These are phyloP conservation scores for Aureobasidium sp. DNA, from an alignment of 2,329 filamentous ascomycete genomes.

Conservation along the genomic window DNA sequence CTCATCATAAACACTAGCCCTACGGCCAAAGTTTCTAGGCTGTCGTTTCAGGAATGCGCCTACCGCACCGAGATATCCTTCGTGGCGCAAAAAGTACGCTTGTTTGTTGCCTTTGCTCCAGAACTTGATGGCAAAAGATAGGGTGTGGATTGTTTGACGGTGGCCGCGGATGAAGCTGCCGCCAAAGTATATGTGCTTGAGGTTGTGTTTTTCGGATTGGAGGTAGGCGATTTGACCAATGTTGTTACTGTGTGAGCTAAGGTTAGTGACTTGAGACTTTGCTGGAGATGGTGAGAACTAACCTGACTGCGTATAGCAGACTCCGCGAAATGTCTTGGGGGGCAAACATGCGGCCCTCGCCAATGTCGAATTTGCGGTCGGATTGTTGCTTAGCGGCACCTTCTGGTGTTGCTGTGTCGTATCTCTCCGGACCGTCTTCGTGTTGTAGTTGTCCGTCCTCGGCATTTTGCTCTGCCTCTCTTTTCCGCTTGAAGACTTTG, in stretches of 20 bases:
- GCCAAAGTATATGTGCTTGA: conserved; percentile 94
- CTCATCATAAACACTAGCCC: conserved; percentile 28
- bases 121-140: conserved; percentile 94
- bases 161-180: conserved; percentile 95
- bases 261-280: conserved; percentile 20
- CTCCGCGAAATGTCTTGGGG: conserved; percentile 82
- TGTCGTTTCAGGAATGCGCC: conserved; percentile 90
- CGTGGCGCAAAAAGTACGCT: conserved; percentile 90
- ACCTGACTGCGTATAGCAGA: conserved; percentile 80
- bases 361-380: conserved; percentile 27
- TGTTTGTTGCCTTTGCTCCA: conserved; percentile 93
- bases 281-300: neutral
- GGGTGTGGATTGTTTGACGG: conserved; percentile 93
- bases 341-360: conserved; percentile 51
- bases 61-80: conserved; percentile 89
- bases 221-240: conserved; percentile 96
- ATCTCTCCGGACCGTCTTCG: conserved; percentile 30
- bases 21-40: conserved; percentile 81
- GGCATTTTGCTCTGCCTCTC: conserved; percentile 67
- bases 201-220: conserved; percentile 88
- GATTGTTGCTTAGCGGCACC: conserved; percentile 22
- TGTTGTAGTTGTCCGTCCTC: conserved; percentile 60
- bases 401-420: conserved; percentile 15
- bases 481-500: conserved; percentile 91
- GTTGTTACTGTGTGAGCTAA: conserved; percentile 60